Evolutionary conservation across 108 stramenopile species (phyloP), one percentile per base, ranked within the genome.

Genomic region (Aureococcus anophagefferens): DNA sequence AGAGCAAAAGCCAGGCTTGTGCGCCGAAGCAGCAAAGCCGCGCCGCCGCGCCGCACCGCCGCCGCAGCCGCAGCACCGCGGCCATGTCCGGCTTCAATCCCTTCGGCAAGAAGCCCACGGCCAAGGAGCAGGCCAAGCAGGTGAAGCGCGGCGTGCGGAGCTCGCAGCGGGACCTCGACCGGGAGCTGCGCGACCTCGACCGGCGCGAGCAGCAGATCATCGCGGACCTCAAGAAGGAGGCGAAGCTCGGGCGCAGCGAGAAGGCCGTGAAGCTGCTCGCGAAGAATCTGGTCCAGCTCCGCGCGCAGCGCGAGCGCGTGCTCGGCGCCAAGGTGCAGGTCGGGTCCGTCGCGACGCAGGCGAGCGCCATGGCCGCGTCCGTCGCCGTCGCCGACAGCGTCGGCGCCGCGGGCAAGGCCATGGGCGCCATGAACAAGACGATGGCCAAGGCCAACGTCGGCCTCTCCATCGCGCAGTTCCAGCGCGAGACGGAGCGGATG

Each of bases 241-340:
- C 75, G 25, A 66, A 46, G 45, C 16, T 44, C 14, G 62, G 67
- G 25, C 29, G 9, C 28, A 35, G 35, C 30, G 70, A 71, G 28
- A 35, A 17, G 4, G 46, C 25, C 1, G 44, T 72, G 21, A 30
- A 46, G 1, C 18, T 59, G 5, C 64, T 76, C 30, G 71, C 75
- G 28, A 71, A 65, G 65, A 69, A 76, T 33, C 65, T 76, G 14
- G 71, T 76, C n/a, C 70, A 76, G 30, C 29, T 76, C 9, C 70
- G 70, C 7, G 44, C 44, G 16, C 29, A 63, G 28, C 65, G 33
- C 18, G 70, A 70, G 21, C 44, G 65, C 0, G 33, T 69, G 0
- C 18, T 69, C 0, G 45, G 0, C 5, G 45, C 69, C 29, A 30
- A 65, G 0, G 29, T 44, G 3, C 63, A 64, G 9, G 18, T 76